phyloP scores from a whole-genome alignment of 2,329 filamentous ascomycete genomes.

The Colletotrichum liriopes region DNA sequence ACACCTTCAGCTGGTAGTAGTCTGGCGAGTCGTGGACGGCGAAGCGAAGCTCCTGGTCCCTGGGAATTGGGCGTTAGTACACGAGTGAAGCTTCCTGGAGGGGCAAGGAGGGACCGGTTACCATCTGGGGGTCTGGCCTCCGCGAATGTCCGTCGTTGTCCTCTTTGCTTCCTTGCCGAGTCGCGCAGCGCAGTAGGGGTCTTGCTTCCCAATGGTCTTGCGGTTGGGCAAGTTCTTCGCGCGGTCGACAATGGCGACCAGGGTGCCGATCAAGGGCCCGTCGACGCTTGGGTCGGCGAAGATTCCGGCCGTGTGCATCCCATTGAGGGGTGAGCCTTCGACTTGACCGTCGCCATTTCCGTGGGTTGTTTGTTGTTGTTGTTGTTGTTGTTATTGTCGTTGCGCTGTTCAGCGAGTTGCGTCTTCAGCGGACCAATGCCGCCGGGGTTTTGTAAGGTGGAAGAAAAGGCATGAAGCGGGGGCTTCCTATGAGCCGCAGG shows the following conservation, averaged over 20 bases:
- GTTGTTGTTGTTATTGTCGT: slow-evolving; percentile 19
- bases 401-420: background rate
- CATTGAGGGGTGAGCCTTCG: slow-evolving; percentile 70
- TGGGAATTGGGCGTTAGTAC: slow-evolving; percentile 55
- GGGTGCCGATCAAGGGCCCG: slow-evolving; percentile 91
- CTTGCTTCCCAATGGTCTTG: slow-evolving; percentile 98
- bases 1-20: slow-evolving; percentile 95
- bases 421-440: slow-evolving; percentile 26
- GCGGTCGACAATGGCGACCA: slow-evolving; percentile 92
- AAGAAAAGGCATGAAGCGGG: background rate
- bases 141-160: slow-evolving; percentile 92
- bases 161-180: slow-evolving; percentile 98
- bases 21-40: slow-evolving; percentile 96
- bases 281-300: slow-evolving; percentile 95
- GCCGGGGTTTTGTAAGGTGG: background rate
- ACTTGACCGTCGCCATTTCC: slow-evolving; percentile 66
- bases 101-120: slow-evolving; percentile 57
- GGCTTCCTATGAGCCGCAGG: slow-evolving; percentile 13
- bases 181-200: slow-evolving; percentile 94
- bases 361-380: slow-evolving; percentile 29
- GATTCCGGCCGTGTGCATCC: slow-evolving; percentile 89
- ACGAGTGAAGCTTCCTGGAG: background rate
- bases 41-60: slow-evolving; percentile 98
- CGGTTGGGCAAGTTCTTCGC: slow-evolving; percentile 98
- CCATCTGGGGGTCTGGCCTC: slow-evolving; percentile 97